Conservation (phyloP, 2,329 filamentous ascomycete genomes). For the Tolypocladium nubicola region DNA sequence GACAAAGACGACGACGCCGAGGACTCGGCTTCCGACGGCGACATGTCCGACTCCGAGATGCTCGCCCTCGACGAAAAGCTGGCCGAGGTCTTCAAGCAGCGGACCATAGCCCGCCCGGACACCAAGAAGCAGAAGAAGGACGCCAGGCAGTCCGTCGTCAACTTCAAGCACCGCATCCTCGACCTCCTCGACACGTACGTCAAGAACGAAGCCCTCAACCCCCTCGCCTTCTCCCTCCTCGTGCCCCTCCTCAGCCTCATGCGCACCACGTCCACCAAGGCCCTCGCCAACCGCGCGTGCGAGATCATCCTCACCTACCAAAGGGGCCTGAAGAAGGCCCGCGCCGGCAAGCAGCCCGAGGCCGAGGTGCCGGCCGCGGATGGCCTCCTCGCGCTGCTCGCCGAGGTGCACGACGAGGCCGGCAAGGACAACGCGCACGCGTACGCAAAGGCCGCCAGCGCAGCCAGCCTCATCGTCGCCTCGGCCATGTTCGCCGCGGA, state of each 20-base stretch:
- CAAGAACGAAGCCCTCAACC: constrained; percentile 62
- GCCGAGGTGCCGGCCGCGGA: constrained; percentile 24
- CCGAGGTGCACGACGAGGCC: constrained; percentile 58
- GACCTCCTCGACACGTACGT: constrained; percentile 81
- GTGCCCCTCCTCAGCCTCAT: constrained; percentile 68
- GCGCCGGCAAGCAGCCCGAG: constrained; percentile 17
- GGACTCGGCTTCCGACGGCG: constrained; percentile 52
- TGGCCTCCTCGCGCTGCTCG: constrained; percentile 47
- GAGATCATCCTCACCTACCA: constrained; percentile 65
- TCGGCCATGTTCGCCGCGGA: constrained; percentile 48
- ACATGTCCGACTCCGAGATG: constrained; percentile 97
- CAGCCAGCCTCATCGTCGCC: constrained; percentile 56
- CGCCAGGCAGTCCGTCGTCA: constrained; percentile 78
- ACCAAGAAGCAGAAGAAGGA: constrained; percentile 80
- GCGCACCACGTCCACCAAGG: constrained; percentile 65
- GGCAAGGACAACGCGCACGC: constrained; percentile 53
- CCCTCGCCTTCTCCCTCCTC: constrained; percentile 58
- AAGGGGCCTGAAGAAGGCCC: constrained; percentile 51
- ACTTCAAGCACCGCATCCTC: constrained; percentile 90
- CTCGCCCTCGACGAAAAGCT: constrained; percentile 77
- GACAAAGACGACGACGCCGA: constrained; percentile 48
- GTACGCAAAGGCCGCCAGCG: constrained; percentile 66
- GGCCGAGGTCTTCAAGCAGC: constrained; percentile 73
- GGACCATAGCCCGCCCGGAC: constrained; percentile 48
- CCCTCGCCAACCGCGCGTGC: constrained; percentile 62